phyloP scores from a whole-genome alignment of 2,329 filamentous ascomycete species.

The Colletotrichum sp. region DNA sequence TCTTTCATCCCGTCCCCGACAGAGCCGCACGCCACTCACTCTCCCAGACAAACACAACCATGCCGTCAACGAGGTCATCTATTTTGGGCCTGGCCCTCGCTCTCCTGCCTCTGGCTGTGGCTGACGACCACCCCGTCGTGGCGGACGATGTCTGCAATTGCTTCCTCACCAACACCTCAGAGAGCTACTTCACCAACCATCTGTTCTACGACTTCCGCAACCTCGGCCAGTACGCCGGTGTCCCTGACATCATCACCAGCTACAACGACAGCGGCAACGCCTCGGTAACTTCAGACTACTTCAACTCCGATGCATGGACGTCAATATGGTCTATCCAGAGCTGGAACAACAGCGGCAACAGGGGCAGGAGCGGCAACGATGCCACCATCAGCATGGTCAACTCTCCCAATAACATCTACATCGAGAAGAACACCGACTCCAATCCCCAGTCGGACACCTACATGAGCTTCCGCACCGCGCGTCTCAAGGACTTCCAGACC shows the following conservation, averaged over 20 bases:
- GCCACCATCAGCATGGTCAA: conserved; percentile 41
- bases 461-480: conserved; percentile 52
- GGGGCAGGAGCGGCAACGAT: conserved; percentile 25
- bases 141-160: conserved; percentile 47
- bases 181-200: conserved; percentile 49
- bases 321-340: conserved; percentile 40
- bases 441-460: conserved; percentile 43
- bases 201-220: conserved; percentile 56
- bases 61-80: conserved; percentile 19
- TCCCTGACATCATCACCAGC: conserved; percentile 35
- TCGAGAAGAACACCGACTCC: conserved; percentile 43
- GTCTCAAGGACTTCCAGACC: conserved; percentile 48
- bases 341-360: conserved; percentile 41
- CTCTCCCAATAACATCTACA: conserved; percentile 50
- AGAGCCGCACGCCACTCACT: neutral
- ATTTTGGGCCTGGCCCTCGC: conserved; percentile 19
- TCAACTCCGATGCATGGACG: conserved; percentile 38
- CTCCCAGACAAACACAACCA: neutral
- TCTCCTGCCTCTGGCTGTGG: neutral
- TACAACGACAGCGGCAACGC: conserved; percentile 32
- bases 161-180: conserved; percentile 52
- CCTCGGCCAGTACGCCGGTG: conserved; percentile 41
- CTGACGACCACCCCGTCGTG: conserved; percentile 23
- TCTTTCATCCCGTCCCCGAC: neutral
- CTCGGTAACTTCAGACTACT: conserved; percentile 41